phyloP scores from a whole-genome alignment of 768 basidiomycete species.

The Fomitopsis pulvina region DNA sequence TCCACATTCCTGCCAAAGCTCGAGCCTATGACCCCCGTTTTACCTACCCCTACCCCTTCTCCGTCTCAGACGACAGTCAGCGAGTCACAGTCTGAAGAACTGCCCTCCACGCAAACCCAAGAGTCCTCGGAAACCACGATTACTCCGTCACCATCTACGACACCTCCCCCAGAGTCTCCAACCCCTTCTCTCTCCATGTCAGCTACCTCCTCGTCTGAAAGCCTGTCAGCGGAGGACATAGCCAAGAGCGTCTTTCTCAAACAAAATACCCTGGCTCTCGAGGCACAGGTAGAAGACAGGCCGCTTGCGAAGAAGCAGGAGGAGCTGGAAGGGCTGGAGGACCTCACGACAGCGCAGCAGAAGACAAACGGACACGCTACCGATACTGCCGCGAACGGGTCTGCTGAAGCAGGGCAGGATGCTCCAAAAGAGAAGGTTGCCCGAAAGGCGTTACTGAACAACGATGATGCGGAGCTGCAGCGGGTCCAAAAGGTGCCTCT shows the following conservation, averaged over 20 bases:
- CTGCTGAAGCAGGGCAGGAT: neutral
- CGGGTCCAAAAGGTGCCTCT: constrained; percentile 64
- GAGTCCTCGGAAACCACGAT: neutral
- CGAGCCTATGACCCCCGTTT: constrained; percentile 41
- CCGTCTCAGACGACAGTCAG: neutral
- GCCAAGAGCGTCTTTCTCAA: constrained; percentile 52
- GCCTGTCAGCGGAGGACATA: constrained; percentile 30
- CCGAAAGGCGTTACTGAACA: constrained; percentile 76
- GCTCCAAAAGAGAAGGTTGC: constrained; percentile 34
- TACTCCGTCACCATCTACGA: neutral
- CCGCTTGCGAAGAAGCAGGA: constrained; percentile 88
- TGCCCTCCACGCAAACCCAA: neutral
- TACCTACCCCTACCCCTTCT: constrained; percentile 13
- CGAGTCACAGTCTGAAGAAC: neutral
- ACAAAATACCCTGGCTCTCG: constrained; percentile 68
- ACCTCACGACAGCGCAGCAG: constrained; percentile 22
- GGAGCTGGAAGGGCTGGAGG: constrained; percentile 49
- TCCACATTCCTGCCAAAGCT: constrained; percentile 86
- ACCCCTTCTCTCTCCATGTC: neutral
- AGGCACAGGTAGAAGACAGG: constrained; percentile 79
- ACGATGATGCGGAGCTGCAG: constrained; percentile 77
- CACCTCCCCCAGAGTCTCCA: neutral
- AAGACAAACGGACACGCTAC: neutral
- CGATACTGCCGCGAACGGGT: neutral
- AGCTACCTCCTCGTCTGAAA: neutral